Evolutionary conservation across 2,329 filamentous ascomycete species (phyloP).

Genomic region (Fusarium sp.): DNA sequence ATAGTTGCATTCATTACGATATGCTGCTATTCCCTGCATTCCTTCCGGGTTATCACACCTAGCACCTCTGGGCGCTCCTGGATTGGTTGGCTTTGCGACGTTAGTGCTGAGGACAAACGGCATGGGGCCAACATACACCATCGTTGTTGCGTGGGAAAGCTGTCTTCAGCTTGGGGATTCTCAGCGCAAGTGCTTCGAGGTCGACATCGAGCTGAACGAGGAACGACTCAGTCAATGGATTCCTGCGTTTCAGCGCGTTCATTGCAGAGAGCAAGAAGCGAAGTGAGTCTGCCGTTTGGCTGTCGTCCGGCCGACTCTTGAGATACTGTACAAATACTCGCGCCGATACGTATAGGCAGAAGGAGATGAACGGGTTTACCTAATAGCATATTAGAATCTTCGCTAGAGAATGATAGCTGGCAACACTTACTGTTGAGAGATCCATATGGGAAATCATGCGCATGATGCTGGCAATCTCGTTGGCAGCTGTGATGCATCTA

Average conservation of each 20-base stretch:
- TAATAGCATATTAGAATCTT: slow-evolving; percentile 50
- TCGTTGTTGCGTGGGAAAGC: slow-evolving; percentile 64
- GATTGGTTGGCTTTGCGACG: slow-evolving; percentile 41
- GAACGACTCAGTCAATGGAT: slow-evolving; percentile 93
- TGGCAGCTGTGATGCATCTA: slow-evolving; percentile 90
- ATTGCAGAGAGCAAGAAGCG: slow-evolving; percentile 91
- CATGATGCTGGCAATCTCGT: slow-evolving; percentile 95
- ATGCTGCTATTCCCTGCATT: slow-evolving; percentile 55
- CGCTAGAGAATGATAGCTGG: background rate
- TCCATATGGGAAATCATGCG: slow-evolving; percentile 92
- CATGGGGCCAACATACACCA: slow-evolving; percentile 54
- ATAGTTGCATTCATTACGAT: slow-evolving; percentile 56
- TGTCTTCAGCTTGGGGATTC: slow-evolving; percentile 65
- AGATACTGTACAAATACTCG: slow-evolving; percentile 96
- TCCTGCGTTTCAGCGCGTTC: slow-evolving; percentile 86
- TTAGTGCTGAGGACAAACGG: slow-evolving; percentile 29
- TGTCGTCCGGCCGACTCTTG: slow-evolving; percentile 91
- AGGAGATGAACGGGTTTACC: slow-evolving; percentile 96
- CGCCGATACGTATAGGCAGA: slow-evolving; percentile 95
- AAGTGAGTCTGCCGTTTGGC: slow-evolving; percentile 79
- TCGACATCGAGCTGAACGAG: slow-evolving; percentile 93
- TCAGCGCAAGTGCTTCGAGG: slow-evolving; percentile 75
- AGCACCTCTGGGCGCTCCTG: slow-evolving; percentile 28
- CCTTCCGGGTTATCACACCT: slow-evolving; percentile 50
- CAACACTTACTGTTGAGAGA: slow-evolving; percentile 74